phyloP scores from a whole-genome alignment of 2,329 filamentous ascomycete genomes.

The Hymenoscyphus fraxineus region DNA sequence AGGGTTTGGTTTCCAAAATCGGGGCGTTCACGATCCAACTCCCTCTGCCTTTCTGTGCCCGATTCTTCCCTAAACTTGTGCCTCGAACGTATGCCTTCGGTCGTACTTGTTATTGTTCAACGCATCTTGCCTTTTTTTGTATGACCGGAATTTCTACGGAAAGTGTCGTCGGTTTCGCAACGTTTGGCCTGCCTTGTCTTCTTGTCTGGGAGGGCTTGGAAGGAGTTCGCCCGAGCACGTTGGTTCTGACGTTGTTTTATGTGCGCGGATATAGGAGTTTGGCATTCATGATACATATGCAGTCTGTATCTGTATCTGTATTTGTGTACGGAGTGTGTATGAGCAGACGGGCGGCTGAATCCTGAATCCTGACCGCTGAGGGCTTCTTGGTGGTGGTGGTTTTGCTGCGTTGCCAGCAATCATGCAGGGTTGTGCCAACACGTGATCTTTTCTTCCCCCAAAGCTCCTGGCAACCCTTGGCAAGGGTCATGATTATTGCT shows the following conservation, averaged over 20 bases:
- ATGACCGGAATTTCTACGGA: conserved; percentile 5
- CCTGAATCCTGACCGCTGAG: conserved; percentile 7
- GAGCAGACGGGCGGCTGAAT: not conserved
- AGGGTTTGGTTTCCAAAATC: conserved; percentile 6
- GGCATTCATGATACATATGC: not conserved
- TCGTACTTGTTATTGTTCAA: conserved; percentile 12
- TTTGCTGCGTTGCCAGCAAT: conserved; percentile 14
- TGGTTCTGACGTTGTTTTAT: not conserved
- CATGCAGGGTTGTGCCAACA: not conserved
- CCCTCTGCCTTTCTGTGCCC: conserved; percentile 1
- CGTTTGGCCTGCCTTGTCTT: conserved; percentile 2
- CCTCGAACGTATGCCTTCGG: conserved; percentile 13
- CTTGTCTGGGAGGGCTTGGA: not conserved
- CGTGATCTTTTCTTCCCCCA: not conserved
- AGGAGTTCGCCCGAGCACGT: not conserved
- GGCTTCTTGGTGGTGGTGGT: conserved; percentile 7
- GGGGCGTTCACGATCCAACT: conserved; percentile 7
- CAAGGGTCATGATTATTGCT: not conserved
- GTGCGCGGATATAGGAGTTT: not conserved
- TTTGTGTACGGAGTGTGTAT: not conserved
- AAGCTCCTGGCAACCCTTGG: not conserved
- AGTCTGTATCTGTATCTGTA: not conserved
- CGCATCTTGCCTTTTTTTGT: conserved; percentile 15
- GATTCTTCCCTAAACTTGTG: conserved; percentile 8
- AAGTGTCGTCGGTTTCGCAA: not conserved